Base-by-base conservation (phyloP, 1,284 basidiomycete species). In the Mixia osmundae region DNA sequence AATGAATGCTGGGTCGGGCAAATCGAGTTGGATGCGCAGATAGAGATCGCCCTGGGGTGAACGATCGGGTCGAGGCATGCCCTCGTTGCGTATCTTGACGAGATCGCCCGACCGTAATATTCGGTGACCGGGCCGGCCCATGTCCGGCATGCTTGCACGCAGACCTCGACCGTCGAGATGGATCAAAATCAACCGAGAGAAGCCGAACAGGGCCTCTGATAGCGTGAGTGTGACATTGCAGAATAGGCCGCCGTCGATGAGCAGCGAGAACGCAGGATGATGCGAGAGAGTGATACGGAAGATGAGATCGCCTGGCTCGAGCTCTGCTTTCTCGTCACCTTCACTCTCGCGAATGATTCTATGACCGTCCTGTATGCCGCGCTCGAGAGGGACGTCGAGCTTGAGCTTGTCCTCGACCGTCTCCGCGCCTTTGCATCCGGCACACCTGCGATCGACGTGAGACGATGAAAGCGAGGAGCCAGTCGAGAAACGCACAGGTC, bases 161-260 rank as follows among this genome's bases (percentile, higher is more conserved):
- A 91, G 65, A 5, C 82, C 80, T 11, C 79, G 69, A 2, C 82
- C 82, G 53, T 94, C 83, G 19, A 94, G 64, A 54, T 94, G 83
- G 10, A 72, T 76, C 38, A 91, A 59, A 14, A 87, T 59, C 43
- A 89, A 72, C 15, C 83, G 70, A 36, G 72, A 75, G 57, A 94
- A 83, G 12, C 83, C 83, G 31, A 87, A 66, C 8, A 94, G 64
- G 3, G 83, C 76, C 57, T 94, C 85, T 5, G 82, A 85, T n/a
- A 91, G 62, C 1, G 77, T 80, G 42, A 94, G 72, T 26, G 53
- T 49, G 7, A 59, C 45, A 9, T 49, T 50, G 2, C 51, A 50
- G 12, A 41, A 35, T 9, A 61, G 52, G 35, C 52, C 50, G 7
- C 38, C 74, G 44, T 71, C 69, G 23, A 73, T 74, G 12, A 71